These are phyloP conservation scores for Dryas integrifolia DNA, from an alignment of 331 rosid genomes.

Conservation along the genomic window DNA sequence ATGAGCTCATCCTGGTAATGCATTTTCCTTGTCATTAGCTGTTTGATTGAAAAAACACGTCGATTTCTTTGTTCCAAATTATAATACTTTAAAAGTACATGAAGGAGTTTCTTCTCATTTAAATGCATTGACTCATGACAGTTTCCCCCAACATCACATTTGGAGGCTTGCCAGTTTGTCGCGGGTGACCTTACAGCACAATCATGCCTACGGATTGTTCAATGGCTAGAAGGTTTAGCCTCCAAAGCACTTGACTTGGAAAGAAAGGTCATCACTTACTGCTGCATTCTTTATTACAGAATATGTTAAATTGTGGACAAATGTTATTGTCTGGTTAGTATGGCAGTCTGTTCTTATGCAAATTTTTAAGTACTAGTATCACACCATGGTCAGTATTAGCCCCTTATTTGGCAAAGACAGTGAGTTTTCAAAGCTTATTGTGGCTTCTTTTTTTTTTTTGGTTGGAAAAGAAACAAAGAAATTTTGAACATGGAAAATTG, in stretches of 20 bases:
- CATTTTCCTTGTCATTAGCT: slow-evolving; percentile 20
- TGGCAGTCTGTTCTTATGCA: neutral
- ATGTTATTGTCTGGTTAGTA: neutral
- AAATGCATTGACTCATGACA: slow-evolving; percentile 37
- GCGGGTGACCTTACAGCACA: slow-evolving; percentile 77
- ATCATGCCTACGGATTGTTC: slow-evolving; percentile 83
- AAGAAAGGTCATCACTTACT: slow-evolving; percentile 60
- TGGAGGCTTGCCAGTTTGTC: slow-evolving; percentile 89
- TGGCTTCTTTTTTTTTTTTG: neutral
- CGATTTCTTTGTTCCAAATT: neutral
- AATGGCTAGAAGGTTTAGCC: slow-evolving; percentile 93
- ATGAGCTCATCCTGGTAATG: slow-evolving; percentile 71
- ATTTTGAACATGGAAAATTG: slow-evolving; percentile 13
- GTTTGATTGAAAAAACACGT: slow-evolving; percentile 14
- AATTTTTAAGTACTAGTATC: neutral
- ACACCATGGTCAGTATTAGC: neutral
- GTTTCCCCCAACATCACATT: slow-evolving; percentile 86
- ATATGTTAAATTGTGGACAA: neutral
- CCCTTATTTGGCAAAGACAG: neutral
- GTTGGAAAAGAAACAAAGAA: neutral
- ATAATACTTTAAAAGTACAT: neutral
- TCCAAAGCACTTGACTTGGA: slow-evolving; percentile 92
- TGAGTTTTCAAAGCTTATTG: slow-evolving; percentile 10
- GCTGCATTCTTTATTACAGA: neutral
- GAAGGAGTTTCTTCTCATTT: slow-evolving; percentile 17